Evolutionary conservation across 2,329 filamentous ascomycete species (phyloP).

Genomic region (Penicillium sp.): DNA sequence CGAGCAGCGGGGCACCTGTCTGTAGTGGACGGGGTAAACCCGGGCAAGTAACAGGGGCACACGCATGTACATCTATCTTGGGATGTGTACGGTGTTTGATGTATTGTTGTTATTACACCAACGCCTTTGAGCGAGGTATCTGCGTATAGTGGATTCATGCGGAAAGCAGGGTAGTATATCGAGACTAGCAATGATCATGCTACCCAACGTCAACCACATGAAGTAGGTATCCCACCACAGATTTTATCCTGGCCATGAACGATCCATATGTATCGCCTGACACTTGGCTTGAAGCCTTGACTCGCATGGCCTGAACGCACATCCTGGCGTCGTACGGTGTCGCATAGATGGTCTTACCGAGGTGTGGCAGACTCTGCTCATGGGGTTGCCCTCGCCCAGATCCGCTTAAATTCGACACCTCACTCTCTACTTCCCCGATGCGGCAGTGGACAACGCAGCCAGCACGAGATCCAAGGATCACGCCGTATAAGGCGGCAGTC

Average conservation of each 20-base stretch:
- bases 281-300: neutral
- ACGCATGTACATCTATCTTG: no score
- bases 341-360: conserved; percentile 8
- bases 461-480: conserved; percentile 6
- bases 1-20: neutral
- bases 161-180: neutral
- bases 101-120: no score
- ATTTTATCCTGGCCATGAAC: neutral
- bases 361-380: neutral
- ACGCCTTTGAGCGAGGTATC: neutral
- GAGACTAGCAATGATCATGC: neutral
- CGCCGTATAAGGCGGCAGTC: conserved; percentile 31
- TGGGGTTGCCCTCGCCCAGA: neutral
- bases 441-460: conserved; percentile 11
- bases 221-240: neutral
- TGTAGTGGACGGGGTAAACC: neutral
- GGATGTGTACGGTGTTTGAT: no score
- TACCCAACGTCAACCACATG: neutral
- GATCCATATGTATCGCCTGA: conserved; percentile 7
- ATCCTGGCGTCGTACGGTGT: conserved; percentile 6
- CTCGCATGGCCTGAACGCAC: neutral
- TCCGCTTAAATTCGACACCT: neutral
- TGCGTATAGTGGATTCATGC: neutral
- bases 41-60: neutral
- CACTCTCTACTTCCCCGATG: neutral